Evolutionary conservation across 2,329 filamentous ascomycete genomes (phyloP), one percentile per base, ranked within the genome.

Genomic region (Aureobasidium sp.): DNA sequence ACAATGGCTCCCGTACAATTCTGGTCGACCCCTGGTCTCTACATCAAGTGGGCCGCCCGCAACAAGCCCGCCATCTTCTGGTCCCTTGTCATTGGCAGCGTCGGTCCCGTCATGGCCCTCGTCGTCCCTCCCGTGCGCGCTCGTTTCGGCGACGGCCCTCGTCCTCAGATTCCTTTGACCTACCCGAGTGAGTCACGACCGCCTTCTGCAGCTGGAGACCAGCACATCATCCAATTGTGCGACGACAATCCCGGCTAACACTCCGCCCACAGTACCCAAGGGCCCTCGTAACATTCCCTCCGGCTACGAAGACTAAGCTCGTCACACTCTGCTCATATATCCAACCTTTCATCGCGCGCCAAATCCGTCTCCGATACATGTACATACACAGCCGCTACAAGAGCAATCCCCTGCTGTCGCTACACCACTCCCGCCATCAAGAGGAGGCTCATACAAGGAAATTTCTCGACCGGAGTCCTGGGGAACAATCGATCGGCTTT

Each of bases 31-130:
- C 94, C 94, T 67, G 72, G 95, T 74, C 86, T 86, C 70, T 97
- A 96, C 85, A 78, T 89, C 71, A 87, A 87, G 77, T 97, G 92
- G 91, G 87, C 91, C 59, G 83, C 89, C 56, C 87, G 91, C 78
- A 88, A 94, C 77, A 89, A 89, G 75, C 94, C 94, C 57, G 91
- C 91, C 64, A 88, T 91, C 79, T 96, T 97, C 82, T 97, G 86
- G 84, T 91, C 90, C 70, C 79, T 90, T 71, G 73, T 90, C 63
- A 79, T 97, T 67, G 93, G 90, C 68, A 79, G 77, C 66, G 70
- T 85, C 61, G 91, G 91, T 12, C 94, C 93, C 39, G 75, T 89
- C 62, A 78, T 84, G 63, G 79, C 96, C 66, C 75, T 88, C 64
- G 80, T 83, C 62, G 87, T 90, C 1, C 91, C 92, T 47, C 88